Base-by-base conservation (phyloP, 164 flowering plant species). In the Vitis cinerea region DNA sequence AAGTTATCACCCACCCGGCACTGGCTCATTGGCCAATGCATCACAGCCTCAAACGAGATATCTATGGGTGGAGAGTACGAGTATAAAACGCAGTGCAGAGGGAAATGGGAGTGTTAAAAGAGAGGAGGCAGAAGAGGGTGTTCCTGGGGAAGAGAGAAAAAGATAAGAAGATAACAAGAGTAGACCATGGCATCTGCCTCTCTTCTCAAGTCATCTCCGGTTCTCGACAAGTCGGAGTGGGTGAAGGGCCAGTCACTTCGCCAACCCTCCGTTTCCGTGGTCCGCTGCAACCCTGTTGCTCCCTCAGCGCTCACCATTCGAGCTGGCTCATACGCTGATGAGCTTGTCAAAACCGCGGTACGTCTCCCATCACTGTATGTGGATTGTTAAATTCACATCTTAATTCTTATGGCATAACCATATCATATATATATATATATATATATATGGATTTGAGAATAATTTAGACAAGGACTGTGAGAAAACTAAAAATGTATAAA, bases 301-400 rank as follows among this genome's bases (percentile, higher is more conserved):
- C 79, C 85, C 0, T 77, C 93, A 3, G 56, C 75, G 11, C 81
- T 91, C 77, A 77, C 84, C 73, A 67, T 91, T 57, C 82, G 93
- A 0, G 95, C 94, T 58, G 72, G 85, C 49, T 72, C 97, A 50
- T 92, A 91, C 49, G 85, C 90, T 2, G 97, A 93, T 76, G 98
- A 93, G 85, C 97, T 93, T 55, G 81, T 93, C 81, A 91, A 93
- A 77, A 93, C 97, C 12, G 97, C 97, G 79, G 98, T 93, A 85
- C 19, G 88, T 72, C 44, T 37, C 44, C 44, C 27, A 23, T 23
- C 27, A 23, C 27, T 3, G 5, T 37, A 37, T 37, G 44, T 6
- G 7, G n/a, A 0, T 53, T 53, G 2, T n/a, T 6, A 6, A 11
- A 53, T 53, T 10, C 12, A 5, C 2, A 23, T 61, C 10, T 4